Evolutionary conservation across 164 flowering plant species (phyloP), one percentile per base, ranked within the genome.

Genomic region (Buxus sempervirens): DNA sequence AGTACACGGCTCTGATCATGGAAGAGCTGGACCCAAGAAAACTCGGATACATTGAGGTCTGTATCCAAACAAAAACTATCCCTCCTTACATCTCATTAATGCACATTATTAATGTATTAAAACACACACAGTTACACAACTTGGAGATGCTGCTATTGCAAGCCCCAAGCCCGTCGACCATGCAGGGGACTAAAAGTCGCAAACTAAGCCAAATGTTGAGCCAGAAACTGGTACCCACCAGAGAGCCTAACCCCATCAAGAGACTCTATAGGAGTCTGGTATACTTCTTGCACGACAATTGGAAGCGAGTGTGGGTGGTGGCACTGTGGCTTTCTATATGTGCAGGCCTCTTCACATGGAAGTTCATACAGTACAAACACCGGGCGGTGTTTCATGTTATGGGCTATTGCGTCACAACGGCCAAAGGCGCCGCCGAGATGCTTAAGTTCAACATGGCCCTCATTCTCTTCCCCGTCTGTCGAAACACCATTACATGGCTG

Each of bases 381-480:
- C 70, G 84, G 22, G 90, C 84, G 0, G 95, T 72, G 15, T 89
- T 77, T 45, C 63, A 84, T 2, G 82, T 87, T n/a, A 87, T 89
- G 91, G 91, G 95, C 15, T 82, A 81, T 36, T 89, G 95, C 56
- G 84, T 87, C 12, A 76, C 86, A 18, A 68, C 80, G 4, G 95
- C 95, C 0, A 89, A 89, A 63, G 91, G 95, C 4, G 90, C 78
- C 0, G 95, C 91, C 6, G 95, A 89, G 85, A 89, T 85, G 0
- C 67, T 79, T 0, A 89, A 89, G 77, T 75, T 89, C 80, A 89
- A 89, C 80, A 89, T 89, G 95, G 91, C 95, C 0, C 56, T 89
- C 27, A 84, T 89, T 59, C 79, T 89, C 22, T 67, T 89, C 0
- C 95, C 95, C 0, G 88, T 89, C 0, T 89, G 91, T 42, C 63